Evolutionary conservation across 805 yeast species (phyloP), one percentile per base, ranked within the genome.

Genomic region (Kodamaea leandrae): DNA sequence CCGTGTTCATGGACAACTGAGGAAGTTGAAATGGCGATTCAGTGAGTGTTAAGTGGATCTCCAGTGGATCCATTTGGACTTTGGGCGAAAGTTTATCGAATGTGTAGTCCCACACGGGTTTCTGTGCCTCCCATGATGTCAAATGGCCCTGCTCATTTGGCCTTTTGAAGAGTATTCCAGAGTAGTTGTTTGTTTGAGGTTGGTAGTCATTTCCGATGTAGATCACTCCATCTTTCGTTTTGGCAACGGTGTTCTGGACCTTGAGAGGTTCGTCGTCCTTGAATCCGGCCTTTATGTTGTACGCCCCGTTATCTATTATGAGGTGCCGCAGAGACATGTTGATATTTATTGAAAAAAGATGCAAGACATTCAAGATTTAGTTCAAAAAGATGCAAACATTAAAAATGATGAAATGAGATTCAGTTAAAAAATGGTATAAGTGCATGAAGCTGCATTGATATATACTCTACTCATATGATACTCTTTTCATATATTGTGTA

Each of bases 71-170:
- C 32, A 76, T 42, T 24, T 49, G 54, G 28, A 41, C 68, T 62
- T 28, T 67, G 65, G 49, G 70, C 63, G 51, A 72, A 74, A 57
- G 40, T 20, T 49, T 45, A 43, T 58, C 61, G 17, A 88, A 71
- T 4, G 83, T 74, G 49, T 83, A 79, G 59, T 93, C 98, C 99
- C 98, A 93, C 2, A 93, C 75, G 16, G 83, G 82, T 53, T 83
- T 84, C 57, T 93, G 89, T 2, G 86, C 66, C 48, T 87, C 96
- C 99, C 98, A 93, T 27, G 91, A 86, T 0, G 82, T 80, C 38
- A 93, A 66, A 50, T 90, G 95, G 38, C 97, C 97, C 50, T 83
- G 81, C 48, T 89, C 96, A 43, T 80, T 79, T 0, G 99, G 97
- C 41, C 98, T 69, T 45, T 83, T 76, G 61, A 83, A 77, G 15